Evolutionary conservation across 768 basidiomycete genomes (phyloP).

Genomic region (Tephrocybe sp.): DNA sequence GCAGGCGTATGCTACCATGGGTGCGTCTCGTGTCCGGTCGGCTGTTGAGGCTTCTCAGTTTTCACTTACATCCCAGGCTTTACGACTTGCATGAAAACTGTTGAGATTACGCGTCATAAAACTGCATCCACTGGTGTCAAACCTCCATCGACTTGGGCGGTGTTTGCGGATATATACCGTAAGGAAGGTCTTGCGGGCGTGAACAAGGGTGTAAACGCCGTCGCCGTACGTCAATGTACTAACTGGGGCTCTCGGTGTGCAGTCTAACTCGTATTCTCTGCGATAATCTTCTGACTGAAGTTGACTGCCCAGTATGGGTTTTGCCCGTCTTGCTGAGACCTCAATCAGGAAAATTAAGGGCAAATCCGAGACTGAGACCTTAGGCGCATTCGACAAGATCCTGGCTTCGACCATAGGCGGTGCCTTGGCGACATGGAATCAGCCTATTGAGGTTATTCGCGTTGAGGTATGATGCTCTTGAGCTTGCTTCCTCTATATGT

Average conservation of each 20-base stretch:
- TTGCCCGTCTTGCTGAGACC: slow-evolving; percentile 89
- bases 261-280: slow-evolving; percentile 1
- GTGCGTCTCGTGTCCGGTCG: slow-evolving; percentile 47
- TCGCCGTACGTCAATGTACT: slow-evolving; percentile 88
- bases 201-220: slow-evolving; percentile 98
- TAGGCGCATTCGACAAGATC: slow-evolving; percentile 85
- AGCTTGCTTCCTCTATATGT: not conserved
- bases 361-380: slow-evolving; percentile 71
- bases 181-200: slow-evolving; percentile 93
- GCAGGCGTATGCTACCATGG: slow-evolving; percentile 99
- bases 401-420: slow-evolving; percentile 86
- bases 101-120: slow-evolving; percentile 95
- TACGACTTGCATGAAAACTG: slow-evolving; percentile 99
- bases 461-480: slow-evolving; percentile 68
- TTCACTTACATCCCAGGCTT: slow-evolving; percentile 58
- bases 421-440: slow-evolving; percentile 98
- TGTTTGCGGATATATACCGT: slow-evolving; percentile 93
- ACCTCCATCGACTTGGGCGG: slow-evolving; percentile 89
- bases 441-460: slow-evolving; percentile 96
- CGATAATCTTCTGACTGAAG: not conserved
- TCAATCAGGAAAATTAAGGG: slow-evolving; percentile 77
- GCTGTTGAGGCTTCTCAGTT: slow-evolving; percentile 6
- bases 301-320: slow-evolving; percentile 73
- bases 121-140: slow-evolving; percentile 81
- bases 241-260: slow-evolving; percentile 90